Evolutionary conservation across 2,329 filamentous ascomycete genomes (phyloP).

Genomic region (Parafenestella ontariensis): DNA sequence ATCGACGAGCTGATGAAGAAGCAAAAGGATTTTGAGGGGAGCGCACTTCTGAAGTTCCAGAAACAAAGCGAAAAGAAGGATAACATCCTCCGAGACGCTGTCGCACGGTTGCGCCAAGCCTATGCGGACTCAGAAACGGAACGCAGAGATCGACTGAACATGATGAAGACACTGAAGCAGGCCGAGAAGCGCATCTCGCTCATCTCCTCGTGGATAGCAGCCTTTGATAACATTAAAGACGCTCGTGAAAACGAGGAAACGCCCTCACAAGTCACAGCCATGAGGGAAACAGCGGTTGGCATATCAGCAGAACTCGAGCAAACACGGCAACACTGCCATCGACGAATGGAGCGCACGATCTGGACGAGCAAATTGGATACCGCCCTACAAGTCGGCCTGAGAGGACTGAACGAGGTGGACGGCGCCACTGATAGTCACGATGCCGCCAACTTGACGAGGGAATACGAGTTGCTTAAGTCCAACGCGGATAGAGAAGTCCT

Average conservation of each 20-base stretch:
- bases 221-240: conserved; percentile 85
- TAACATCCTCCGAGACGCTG: conserved; percentile 74
- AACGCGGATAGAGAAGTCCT: conserved; percentile 83
- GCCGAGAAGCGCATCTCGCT: conserved; percentile 85
- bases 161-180: conserved; percentile 81
- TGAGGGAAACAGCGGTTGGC: conserved; percentile 87
- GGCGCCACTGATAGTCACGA: conserved; percentile 70
- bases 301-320: conserved; percentile 88
- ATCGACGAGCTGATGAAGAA: conserved; percentile 96
- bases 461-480: conserved; percentile 84
- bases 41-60: conserved; percentile 85
- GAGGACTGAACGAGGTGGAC: conserved; percentile 77
- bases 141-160: conserved; percentile 77
- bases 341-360: conserved; percentile 77
- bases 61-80: conserved; percentile 90
- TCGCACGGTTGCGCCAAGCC: conserved; percentile 78
- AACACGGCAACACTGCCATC: conserved; percentile 89
- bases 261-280: conserved; percentile 66
- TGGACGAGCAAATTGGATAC: conserved; percentile 91
- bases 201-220: conserved; percentile 90
- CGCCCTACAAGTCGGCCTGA: conserved; percentile 83
- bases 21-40: conserved; percentile 84
- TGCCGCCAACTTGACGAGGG: conserved; percentile 74
- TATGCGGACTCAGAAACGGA: conserved; percentile 82
- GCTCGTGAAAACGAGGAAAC: conserved; percentile 70